A percentile compares a stretch with the other conserved stretches of the same genome.
phyloP scores from a whole-genome alignment of 2,329 filamentous ascomycete species.

The Diaporthe nobilis region DNA sequence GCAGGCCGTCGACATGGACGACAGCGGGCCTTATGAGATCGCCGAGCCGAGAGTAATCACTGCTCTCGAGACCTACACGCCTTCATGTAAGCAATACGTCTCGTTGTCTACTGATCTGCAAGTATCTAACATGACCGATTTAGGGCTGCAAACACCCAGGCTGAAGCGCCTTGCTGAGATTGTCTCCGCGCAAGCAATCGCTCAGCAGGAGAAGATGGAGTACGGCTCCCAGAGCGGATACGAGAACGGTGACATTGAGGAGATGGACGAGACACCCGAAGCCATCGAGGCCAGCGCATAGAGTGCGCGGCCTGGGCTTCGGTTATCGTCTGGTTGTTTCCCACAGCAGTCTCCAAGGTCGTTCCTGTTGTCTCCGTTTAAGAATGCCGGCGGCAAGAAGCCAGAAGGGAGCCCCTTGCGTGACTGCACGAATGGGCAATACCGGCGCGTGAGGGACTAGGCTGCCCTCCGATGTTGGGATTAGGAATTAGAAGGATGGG shows the following conservation, averaged over 20 bases:
- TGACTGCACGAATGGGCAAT: slow-evolving; percentile 41
- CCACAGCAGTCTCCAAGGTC: slow-evolving; percentile 47
- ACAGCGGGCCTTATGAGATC: slow-evolving; percentile 98
- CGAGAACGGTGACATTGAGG: slow-evolving; percentile 60
- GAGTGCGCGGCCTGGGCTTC: slow-evolving; percentile 46
- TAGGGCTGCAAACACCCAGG: slow-evolving; percentile 95
- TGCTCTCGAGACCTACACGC: slow-evolving; percentile 96
- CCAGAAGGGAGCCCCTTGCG: slow-evolving; percentile 38
- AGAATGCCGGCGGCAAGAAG: slow-evolving; percentile 33
- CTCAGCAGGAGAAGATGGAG: slow-evolving; percentile 90
- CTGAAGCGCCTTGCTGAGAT: slow-evolving; percentile 98
- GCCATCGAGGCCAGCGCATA: slow-evolving; percentile 55
- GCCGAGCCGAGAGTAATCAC: slow-evolving; percentile 96
- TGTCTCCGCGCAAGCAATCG: slow-evolving; percentile 94
- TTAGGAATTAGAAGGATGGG: slow-evolving; percentile 31
- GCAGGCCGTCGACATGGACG: slow-evolving; percentile 97
- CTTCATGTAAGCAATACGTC: slow-evolving; percentile 81
- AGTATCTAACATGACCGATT: slow-evolving; percentile 49
- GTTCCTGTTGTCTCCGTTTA: slow-evolving; percentile 47
- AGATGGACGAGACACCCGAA: slow-evolving; percentile 64
- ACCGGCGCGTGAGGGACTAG: slow-evolving; percentile 36
- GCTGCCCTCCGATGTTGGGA: slow-evolving; percentile 11
- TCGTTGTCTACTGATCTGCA: neutral
- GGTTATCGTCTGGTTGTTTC: slow-evolving; percentile 40
- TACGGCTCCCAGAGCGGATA: slow-evolving; percentile 64